A percentile compares a stretch with the other conserved stretches of the same genome.
Conservation (phyloP, 2,329 filamentous ascomycete genomes). For the Epichloe sibirici region DNA sequence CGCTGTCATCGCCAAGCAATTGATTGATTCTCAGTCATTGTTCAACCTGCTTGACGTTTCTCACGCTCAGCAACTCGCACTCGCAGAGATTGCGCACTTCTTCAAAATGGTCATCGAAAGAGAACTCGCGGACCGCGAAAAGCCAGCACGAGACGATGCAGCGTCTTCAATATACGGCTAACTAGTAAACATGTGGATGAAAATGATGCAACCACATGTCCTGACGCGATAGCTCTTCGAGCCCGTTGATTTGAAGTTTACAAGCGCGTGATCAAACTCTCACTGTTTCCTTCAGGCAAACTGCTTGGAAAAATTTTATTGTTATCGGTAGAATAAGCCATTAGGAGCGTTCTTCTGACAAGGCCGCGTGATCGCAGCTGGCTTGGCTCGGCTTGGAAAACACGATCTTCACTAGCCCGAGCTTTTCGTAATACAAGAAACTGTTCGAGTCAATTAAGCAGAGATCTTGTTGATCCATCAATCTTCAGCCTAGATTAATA, state of each 20-base stretch:
- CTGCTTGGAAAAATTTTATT: no score
- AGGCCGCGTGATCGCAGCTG: neutral
- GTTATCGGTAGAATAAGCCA: neutral
- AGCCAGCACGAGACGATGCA: neutral
- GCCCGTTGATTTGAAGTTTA: neutral
- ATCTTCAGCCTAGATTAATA: no score
- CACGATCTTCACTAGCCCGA: neutral
- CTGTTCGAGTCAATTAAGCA: neutral
- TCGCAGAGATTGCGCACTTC: slow-evolving; percentile 40
- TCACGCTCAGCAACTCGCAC: slow-evolving; percentile 30
- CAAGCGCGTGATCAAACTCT: neutral
- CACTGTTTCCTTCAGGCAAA: neutral
- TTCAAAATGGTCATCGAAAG: slow-evolving; percentile 41
- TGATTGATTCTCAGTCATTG: slow-evolving; percentile 39
- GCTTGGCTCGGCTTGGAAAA: neutral
- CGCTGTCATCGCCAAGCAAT: slow-evolving; percentile 43
- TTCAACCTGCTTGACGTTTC: slow-evolving; percentile 36
- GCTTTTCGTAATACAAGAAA: neutral
- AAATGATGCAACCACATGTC: neutral
- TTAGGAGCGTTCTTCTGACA: neutral
- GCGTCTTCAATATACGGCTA: neutral
- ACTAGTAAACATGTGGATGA: neutral
- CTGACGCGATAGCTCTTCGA: neutral
- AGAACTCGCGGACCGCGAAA: slow-evolving; percentile 13
- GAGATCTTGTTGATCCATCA: neutral